Evolutionary conservation across 2,329 filamentous ascomycete species (phyloP).

Genomic region (Fusarium poae): DNA sequence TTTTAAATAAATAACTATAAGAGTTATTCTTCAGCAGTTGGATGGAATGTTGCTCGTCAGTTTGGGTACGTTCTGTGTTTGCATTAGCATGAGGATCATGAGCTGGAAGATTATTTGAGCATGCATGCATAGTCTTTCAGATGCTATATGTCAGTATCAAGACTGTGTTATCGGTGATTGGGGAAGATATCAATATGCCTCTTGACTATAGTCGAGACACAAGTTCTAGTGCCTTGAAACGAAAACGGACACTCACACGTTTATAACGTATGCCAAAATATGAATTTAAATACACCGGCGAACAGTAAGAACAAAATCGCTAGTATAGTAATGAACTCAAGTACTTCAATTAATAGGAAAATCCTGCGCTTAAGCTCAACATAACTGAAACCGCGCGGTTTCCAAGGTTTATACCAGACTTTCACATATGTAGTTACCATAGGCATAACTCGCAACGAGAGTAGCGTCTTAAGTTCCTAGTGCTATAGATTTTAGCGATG

Average conservation of each 20-base stretch:
- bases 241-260: background rate
- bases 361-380: background rate
- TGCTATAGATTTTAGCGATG: background rate
- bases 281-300: background rate
- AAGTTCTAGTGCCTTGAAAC: background rate
- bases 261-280: background rate
- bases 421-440: background rate
- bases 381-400: background rate
- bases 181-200: background rate
- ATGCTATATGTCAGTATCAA: rapidly evolving
- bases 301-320: background rate
- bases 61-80: background rate
- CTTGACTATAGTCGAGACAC: background rate
- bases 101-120: too few species aligned
- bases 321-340: too few species aligned
- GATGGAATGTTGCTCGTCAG: background rate
- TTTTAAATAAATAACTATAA: rapidly evolving
- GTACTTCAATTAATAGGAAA: too few species aligned
- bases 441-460: background rate
- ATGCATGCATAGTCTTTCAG: background rate
- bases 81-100: background rate
- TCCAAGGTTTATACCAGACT: background rate
- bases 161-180: rapidly evolving
- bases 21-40: background rate
- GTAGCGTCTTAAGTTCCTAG: rapidly evolving